Conservation (phyloP, 2,329 filamentous ascomycete species). For the Penicillium digitatum region DNA sequence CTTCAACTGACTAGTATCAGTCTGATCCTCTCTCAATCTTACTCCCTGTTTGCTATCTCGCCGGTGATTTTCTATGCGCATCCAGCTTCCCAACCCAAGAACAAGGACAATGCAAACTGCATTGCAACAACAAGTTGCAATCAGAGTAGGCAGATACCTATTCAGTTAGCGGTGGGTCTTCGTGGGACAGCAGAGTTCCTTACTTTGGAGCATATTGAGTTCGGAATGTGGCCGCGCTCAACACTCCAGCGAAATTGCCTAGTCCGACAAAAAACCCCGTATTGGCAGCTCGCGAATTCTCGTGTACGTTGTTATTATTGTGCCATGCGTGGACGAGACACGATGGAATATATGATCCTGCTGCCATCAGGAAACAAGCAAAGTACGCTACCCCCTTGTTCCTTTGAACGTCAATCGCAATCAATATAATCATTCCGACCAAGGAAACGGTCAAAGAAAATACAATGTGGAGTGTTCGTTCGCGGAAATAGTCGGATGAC, state of each 20-base stretch:
- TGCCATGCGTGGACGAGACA: conserved; percentile 51
- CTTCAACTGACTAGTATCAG: conserved; percentile 39
- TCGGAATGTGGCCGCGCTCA: conserved; percentile 46
- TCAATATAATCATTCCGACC: conserved; percentile 45
- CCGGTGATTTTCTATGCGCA: conserved; percentile 44
- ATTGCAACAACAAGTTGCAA: conserved; percentile 44
- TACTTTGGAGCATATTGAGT: conserved; percentile 47
- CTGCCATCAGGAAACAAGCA: conserved; percentile 48
- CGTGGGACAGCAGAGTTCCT: background rate
- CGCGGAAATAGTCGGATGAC: conserved; percentile 45
- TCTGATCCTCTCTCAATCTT: conserved; percentile 35
- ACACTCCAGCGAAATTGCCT: conserved; percentile 49
- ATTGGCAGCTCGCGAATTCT: conserved; percentile 49
- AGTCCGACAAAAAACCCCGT: conserved; percentile 49
- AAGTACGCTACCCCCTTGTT: conserved; percentile 49
- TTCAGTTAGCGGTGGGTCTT: background rate
- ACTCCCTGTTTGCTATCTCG: conserved; percentile 40
- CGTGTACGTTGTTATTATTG: conserved; percentile 52
- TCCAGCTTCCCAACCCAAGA: conserved; percentile 43
- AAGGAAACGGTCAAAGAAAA: conserved; percentile 41
- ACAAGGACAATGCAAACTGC: conserved; percentile 42
- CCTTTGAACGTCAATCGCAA: conserved; percentile 41
- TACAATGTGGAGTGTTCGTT: conserved; percentile 48
- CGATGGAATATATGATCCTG: conserved; percentile 45
- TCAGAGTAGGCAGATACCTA: conserved; percentile 47